These are phyloP conservation scores for Teratosphaeria viscida DNA, from an alignment of 2,329 filamentous ascomycete genomes.

Conservation along the genomic window DNA sequence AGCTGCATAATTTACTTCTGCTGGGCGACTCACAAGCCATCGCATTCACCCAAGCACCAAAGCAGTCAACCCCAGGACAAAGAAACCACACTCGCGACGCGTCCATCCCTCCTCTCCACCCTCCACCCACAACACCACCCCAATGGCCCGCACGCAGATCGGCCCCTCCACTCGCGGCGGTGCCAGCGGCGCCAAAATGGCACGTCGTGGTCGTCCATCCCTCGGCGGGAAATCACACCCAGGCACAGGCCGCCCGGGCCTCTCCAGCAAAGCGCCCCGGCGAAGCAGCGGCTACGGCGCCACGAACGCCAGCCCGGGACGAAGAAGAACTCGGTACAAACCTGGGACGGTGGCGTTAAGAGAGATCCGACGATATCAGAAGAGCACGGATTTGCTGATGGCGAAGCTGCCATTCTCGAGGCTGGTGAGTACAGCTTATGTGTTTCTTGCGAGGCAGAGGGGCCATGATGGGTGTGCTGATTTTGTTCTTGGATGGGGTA, in stretches of 20 bases:
- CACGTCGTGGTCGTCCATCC: conserved; percentile 11
- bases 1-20: not conserved
- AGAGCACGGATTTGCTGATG: conserved; percentile 90
- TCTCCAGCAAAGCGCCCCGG: conserved; percentile 11
- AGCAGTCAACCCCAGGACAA: not conserved
- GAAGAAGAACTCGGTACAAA: conserved; percentile 32
- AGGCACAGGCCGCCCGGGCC: not conserved
- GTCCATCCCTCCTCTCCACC: not conserved
- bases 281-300: conserved; percentile 2
- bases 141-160: conserved; percentile 16
- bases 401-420: conserved; percentile 97
- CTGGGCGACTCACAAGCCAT: not conserved
- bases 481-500: conserved; percentile 6
- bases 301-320: conserved; percentile 9
- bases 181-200: conserved; percentile 7
- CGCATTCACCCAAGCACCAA: not conserved
- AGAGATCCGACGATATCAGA: conserved; percentile 98
- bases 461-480: no score
- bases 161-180: conserved; percentile 5
- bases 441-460: not conserved
- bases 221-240: conserved; percentile 16
- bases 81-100: not conserved
- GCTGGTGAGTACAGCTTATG: conserved; percentile 43
- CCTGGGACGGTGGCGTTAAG: conserved; percentile 82
- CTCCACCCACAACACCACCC: not conserved